Conservation (phyloP, 1,284 basidiomycete genomes). For the Macrocybe sp. region DNA sequence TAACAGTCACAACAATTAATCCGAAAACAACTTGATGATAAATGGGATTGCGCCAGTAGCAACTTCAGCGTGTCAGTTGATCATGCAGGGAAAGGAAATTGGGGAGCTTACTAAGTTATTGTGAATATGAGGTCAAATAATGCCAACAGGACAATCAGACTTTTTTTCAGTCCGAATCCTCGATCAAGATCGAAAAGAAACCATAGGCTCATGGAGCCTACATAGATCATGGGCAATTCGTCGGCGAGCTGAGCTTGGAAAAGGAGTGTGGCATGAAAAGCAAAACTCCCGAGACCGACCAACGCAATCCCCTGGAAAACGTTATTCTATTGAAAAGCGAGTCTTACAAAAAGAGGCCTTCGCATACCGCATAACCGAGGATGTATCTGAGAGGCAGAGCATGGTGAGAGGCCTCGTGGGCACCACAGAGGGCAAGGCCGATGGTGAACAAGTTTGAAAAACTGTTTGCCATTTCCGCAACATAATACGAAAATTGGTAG, state of each 20-base stretch:
- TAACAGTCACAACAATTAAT: slow-evolving; percentile 38
- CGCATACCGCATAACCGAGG: slow-evolving; percentile 44
- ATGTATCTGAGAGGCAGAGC: slow-evolving; percentile 47
- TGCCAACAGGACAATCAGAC: slow-evolving; percentile 29
- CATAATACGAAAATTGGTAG: slow-evolving; percentile 65
- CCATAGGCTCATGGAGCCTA: slow-evolving; percentile 48
- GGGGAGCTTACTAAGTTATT: slow-evolving; percentile 51
- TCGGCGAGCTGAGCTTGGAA: slow-evolving; percentile 66
- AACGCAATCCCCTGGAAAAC: slow-evolving; percentile 47
- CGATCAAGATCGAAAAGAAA: slow-evolving; percentile 51
- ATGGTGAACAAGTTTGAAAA: slow-evolving; percentile 60
- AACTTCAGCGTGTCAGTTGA: slow-evolving; percentile 17
- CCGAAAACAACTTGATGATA: slow-evolving; percentile 67
- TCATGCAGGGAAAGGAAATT: not conserved
- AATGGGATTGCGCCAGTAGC: slow-evolving; percentile 58
- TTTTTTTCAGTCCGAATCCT: slow-evolving; percentile 38
- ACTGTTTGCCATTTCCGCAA: slow-evolving; percentile 64
- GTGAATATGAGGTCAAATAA: slow-evolving; percentile 54
- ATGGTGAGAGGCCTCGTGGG: slow-evolving; percentile 29
- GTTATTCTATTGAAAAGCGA: not conserved
- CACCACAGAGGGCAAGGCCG: slow-evolving; percentile 42
- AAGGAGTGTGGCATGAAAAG: slow-evolving; percentile 67
- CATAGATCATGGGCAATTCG: slow-evolving; percentile 68
- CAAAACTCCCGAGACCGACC: slow-evolving; percentile 59
- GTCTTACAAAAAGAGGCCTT: not conserved